phyloP scores from a whole-genome alignment of 805 yeast species.

The Candida ortonii region DNA sequence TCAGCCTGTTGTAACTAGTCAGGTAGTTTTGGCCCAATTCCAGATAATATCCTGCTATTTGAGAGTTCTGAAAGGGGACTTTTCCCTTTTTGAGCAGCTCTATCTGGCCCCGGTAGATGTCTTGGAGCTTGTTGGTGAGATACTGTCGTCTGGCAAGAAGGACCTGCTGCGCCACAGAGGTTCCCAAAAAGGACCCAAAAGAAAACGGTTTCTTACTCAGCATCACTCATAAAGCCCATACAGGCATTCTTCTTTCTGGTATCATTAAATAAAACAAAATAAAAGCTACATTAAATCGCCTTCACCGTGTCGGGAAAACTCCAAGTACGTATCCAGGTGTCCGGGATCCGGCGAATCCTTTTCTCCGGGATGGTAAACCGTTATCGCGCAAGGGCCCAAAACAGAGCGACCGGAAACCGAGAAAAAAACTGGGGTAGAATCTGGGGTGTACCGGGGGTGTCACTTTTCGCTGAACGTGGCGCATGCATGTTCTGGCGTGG shows the following conservation, averaged over 20 bases:
- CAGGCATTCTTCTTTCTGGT: too few relatives aligned
- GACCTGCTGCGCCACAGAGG: conserved; percentile 3
- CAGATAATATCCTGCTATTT: conserved; percentile 11
- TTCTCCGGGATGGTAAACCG: not conserved
- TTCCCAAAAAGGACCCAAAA: conserved; percentile 3
- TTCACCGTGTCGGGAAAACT: not conserved
- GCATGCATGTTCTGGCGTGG: too few relatives aligned
- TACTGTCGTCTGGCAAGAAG: conserved; percentile 1
- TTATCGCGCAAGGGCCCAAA: not conserved
- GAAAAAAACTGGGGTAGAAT: conserved; percentile 4
- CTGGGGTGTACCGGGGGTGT: too few relatives aligned
- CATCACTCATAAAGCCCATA: too few relatives aligned
- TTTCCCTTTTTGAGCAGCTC: conserved; percentile 2
- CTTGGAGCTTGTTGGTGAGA: conserved; percentile 1
- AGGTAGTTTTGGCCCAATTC: conserved; percentile 13
- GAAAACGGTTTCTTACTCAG: conserved; percentile 7
- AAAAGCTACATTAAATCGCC: conserved; percentile 1
- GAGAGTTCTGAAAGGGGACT: conserved; percentile 10
- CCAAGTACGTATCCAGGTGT: not conserved
- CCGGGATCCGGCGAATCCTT: too few relatives aligned
- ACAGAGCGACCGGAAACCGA: not conserved
- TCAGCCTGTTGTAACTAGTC: conserved; percentile 6
- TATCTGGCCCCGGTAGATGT: conserved; percentile 9
- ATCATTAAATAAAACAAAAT: too few relatives aligned
- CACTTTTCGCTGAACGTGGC: too few relatives aligned